Percentiles rank a stretch among this genome's conserved stretches.
Evolutionary conservation across 2,329 filamentous ascomycete species (phyloP).

Genomic region (Drechslerella coelobrocha): DNA sequence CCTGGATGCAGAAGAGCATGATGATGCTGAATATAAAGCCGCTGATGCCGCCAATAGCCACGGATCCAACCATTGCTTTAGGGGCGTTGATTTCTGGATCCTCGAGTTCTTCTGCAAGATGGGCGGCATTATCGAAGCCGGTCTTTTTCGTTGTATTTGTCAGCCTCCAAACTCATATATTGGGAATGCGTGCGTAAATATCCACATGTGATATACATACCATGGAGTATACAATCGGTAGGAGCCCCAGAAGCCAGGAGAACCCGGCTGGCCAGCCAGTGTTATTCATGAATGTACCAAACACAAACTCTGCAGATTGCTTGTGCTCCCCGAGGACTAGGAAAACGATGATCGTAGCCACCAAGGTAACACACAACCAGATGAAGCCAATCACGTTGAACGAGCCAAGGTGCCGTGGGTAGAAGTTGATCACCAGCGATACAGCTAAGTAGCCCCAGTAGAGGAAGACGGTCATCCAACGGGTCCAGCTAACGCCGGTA

Average conservation of each 20-base stretch:
- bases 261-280: constrained; percentile 45
- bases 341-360: constrained; percentile 39
- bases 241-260: constrained; percentile 23
- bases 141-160: constrained; percentile 12
- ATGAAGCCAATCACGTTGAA: constrained; percentile 47
- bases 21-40: constrained; percentile 49
- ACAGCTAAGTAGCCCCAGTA: constrained; percentile 44
- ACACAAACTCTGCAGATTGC: constrained; percentile 43
- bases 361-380: constrained; percentile 37
- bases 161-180: not conserved
- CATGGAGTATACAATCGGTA: constrained; percentile 50
- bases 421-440: constrained; percentile 48
- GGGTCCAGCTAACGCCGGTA: constrained; percentile 30
- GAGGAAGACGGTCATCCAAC: constrained; percentile 48
- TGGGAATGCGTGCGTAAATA: not conserved
- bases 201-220: constrained; percentile 7
- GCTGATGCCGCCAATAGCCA: constrained; percentile 37
- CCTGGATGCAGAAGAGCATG: constrained; percentile 48
- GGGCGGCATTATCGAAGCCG: constrained; percentile 47
- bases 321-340: constrained; percentile 42
- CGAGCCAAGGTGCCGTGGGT: constrained; percentile 42
- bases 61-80: constrained; percentile 48
- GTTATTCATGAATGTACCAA: constrained; percentile 45
- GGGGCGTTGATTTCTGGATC: constrained; percentile 47
- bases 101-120: constrained; percentile 49